Evolutionary conservation across 257 asterid species (phyloP).

Genomic region (Solanum corneliomulleri): DNA sequence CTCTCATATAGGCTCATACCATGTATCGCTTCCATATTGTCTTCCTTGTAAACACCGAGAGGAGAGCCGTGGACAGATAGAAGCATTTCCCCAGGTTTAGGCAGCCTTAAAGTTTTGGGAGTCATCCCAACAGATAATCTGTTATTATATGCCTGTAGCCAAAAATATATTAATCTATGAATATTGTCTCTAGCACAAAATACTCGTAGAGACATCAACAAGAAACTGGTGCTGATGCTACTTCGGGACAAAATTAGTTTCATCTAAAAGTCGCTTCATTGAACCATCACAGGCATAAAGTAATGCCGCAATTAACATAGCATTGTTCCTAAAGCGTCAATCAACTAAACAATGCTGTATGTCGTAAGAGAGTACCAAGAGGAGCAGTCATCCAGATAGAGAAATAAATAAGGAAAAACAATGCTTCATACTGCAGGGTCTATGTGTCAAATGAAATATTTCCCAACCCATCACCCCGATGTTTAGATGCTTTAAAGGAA

Average conservation of each 20-base stretch:
- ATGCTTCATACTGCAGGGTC: neutral
- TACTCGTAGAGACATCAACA: neutral
- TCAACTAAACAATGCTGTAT: neutral
- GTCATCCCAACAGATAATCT: slow-evolving; percentile 73
- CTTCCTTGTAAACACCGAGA: slow-evolving; percentile 84
- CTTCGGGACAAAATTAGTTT: neutral
- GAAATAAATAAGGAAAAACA: neutral
- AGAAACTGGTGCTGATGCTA: neutral
- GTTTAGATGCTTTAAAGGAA: neutral
- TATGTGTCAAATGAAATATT: neutral
- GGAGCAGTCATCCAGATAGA: neutral
- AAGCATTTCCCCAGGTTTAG: slow-evolving; percentile 81
- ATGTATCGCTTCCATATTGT: slow-evolving; percentile 83
- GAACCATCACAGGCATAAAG: neutral
- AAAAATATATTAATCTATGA: neutral
- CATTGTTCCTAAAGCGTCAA: neutral
- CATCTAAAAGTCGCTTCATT: neutral
- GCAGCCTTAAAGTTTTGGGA: slow-evolving; percentile 66
- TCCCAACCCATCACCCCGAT: neutral
- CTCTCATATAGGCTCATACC: slow-evolving; percentile 22
- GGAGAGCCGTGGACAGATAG: slow-evolving; percentile 90
- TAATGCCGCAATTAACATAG: neutral
- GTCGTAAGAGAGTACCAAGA: neutral
- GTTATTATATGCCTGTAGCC: slow-evolving; percentile 40
- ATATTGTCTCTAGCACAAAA: neutral